Evolutionary conservation across 805 yeast species (phyloP).

Genomic region (Pichia pseudocactophila): DNA sequence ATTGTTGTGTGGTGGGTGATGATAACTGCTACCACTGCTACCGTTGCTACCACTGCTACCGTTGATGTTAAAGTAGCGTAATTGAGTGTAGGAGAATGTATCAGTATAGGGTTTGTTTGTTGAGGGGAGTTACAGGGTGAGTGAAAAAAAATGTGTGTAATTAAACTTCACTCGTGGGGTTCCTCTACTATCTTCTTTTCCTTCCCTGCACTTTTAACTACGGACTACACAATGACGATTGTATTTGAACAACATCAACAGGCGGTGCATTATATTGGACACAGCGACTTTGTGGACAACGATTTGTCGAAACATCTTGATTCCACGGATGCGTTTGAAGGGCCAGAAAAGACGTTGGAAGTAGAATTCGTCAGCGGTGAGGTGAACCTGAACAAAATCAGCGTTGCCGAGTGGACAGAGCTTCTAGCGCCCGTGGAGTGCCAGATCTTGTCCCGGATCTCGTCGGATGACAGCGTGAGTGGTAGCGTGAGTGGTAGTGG

Average conservation of each 20-base stretch:
- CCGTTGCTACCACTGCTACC: too few species aligned
- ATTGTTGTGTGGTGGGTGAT: too few species aligned
- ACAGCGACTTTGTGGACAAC: constrained; percentile 51
- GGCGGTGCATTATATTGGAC: constrained; percentile 8
- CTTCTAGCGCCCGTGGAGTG: constrained; percentile 79
- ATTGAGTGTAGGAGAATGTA: too few species aligned
- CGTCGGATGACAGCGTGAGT: constrained; percentile 41
- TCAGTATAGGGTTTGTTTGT: too few species aligned
- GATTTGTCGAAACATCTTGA: constrained; percentile 71
- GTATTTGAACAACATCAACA: constrained; percentile 10
- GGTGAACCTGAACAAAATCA: not conserved
- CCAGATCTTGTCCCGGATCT: constrained; percentile 74
- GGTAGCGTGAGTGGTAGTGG: too few species aligned
- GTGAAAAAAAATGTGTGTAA: too few species aligned
- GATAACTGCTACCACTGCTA: too few species aligned
- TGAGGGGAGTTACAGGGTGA: too few species aligned
- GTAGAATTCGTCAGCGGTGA: constrained; percentile 72
- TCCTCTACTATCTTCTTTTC: too few species aligned
- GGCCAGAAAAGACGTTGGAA: constrained; percentile 91
- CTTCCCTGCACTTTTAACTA: too few species aligned
- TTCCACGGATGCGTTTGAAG: constrained; percentile 90
- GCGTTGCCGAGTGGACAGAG: constrained; percentile 12
- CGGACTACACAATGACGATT: constrained; percentile 7
- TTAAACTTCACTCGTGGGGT: too few species aligned
- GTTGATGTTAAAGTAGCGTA: too few species aligned